A percentile compares a stretch with the other conserved stretches of the same genome.
These are phyloP conservation scores for Fomitopsis schrenkii DNA, from an alignment of 1,284 basidiomycete species.

Conservation along the genomic window DNA sequence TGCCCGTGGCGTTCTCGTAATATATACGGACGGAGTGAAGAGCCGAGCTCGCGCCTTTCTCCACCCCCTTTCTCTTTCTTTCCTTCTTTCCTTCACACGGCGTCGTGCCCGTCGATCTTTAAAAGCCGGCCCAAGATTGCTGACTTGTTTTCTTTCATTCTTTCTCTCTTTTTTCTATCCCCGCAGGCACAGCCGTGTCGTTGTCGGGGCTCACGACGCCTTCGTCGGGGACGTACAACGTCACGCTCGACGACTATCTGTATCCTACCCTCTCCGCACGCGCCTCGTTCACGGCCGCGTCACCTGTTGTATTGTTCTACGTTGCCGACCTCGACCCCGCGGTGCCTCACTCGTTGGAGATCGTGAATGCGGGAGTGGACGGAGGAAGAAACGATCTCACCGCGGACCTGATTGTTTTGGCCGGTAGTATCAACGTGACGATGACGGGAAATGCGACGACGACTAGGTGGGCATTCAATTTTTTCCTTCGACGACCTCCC, in stretches of 20 bases:
- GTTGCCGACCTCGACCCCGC: constrained; percentile 53
- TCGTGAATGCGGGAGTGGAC: constrained; percentile 45
- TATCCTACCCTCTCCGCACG: constrained; percentile 39
- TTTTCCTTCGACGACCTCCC: not conserved
- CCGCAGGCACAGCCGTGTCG: constrained; percentile 52
- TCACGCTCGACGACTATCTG: constrained; percentile 49
- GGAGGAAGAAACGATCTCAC: constrained; percentile 26
- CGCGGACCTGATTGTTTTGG: constrained; percentile 36
- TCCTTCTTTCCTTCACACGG: not conserved
- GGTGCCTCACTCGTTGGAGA: constrained; percentile 42
- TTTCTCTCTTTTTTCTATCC: constrained; percentile 1
- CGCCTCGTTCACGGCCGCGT: constrained; percentile 49
- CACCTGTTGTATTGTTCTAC: constrained; percentile 53
- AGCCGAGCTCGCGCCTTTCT: not conserved
- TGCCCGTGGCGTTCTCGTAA: not conserved
- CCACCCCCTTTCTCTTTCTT: not conserved
- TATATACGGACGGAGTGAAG: not conserved
- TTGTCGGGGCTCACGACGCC: constrained; percentile 54
- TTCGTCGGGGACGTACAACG: constrained; percentile 50
- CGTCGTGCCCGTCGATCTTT: not conserved
- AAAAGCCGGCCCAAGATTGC: not conserved
- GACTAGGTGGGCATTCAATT: not conserved
- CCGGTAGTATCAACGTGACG: constrained; percentile 36
- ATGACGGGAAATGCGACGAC: constrained; percentile 25
- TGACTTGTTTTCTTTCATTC: not conserved